These are phyloP conservation scores for Xerocomus brunneocitrinus DNA, from an alignment of 768 basidiomycete genomes.

Conservation along the genomic window DNA sequence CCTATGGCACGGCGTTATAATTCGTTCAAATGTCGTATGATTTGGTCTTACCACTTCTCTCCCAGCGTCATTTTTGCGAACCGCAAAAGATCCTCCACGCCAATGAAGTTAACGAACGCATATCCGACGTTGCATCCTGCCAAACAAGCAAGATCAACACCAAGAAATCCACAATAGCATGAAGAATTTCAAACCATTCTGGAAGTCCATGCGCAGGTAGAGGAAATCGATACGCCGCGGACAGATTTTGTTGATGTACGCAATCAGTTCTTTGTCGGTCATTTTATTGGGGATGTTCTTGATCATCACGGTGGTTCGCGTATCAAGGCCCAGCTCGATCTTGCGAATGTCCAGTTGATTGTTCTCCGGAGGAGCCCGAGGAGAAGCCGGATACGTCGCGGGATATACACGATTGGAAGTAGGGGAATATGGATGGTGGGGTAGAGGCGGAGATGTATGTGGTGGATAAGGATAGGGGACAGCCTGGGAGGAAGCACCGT, in stretches of 20 bases:
- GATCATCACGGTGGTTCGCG: conserved; percentile 82
- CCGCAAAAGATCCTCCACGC: conserved; percentile 65
- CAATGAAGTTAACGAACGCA: conserved; percentile 89
- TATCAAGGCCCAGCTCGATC: conserved; percentile 76
- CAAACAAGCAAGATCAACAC: conserved; percentile 2
- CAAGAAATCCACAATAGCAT: background rate
- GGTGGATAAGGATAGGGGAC: conserved; percentile 28
- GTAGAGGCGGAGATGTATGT: conserved; percentile 20
- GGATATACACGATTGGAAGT: conserved; percentile 19
- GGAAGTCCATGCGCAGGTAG: conserved; percentile 83
- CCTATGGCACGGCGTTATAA: conserved; percentile 39
- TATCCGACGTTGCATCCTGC: conserved; percentile 75
- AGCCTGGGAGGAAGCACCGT: conserved; percentile 18
- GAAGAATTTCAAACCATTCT: conserved; percentile 51
- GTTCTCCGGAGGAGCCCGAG: conserved; percentile 34
- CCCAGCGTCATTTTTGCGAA: conserved; percentile 75
- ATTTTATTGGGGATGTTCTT: conserved; percentile 94
- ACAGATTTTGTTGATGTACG: conserved; percentile 67
- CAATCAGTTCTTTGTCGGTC: conserved; percentile 67
- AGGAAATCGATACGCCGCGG: conserved; percentile 80
- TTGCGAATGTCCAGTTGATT: conserved; percentile 63
- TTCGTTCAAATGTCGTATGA: background rate
- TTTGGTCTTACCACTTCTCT: conserved; percentile 63
- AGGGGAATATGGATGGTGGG: conserved; percentile 18
- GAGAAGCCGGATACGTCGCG: conserved; percentile 23